Conservation (phyloP, 2,329 filamentous ascomycete species). For the Tolypocladium tropicale region DNA sequence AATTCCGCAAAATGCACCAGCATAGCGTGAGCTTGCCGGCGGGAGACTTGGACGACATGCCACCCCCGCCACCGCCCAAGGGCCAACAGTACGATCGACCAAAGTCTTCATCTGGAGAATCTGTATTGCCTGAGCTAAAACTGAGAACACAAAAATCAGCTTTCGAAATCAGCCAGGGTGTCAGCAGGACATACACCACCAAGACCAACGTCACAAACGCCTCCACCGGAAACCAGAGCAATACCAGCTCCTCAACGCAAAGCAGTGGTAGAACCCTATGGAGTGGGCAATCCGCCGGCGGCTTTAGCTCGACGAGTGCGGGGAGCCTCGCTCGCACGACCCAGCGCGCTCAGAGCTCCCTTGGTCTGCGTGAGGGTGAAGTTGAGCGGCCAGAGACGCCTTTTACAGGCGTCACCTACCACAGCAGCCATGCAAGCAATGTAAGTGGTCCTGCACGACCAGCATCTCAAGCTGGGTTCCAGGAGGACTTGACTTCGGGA, state of each 20-base stretch:
- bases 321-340: slow-evolving; percentile 81
- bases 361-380: slow-evolving; percentile 49
- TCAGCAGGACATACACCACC: slow-evolving; percentile 75
- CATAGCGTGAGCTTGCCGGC: slow-evolving; percentile 35
- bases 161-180: slow-evolving; percentile 61
- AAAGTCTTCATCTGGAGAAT: slow-evolving; percentile 46
- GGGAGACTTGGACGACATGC: slow-evolving; percentile 34
- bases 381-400: slow-evolving; percentile 49
- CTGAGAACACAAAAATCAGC: slow-evolving; percentile 61
- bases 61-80: slow-evolving; percentile 55
- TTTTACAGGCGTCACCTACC: slow-evolving; percentile 76
- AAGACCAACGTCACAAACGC: slow-evolving; percentile 78
- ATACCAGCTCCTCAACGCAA: slow-evolving; percentile 64
- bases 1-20: slow-evolving; percentile 62
- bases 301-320: slow-evolving; percentile 88
- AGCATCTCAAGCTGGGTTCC: slow-evolving; percentile 56
- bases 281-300: slow-evolving; percentile 86
- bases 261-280: slow-evolving; percentile 79
- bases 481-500: slow-evolving; percentile 55
- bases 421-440: slow-evolving; percentile 71
- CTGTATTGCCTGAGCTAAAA: slow-evolving; percentile 29
- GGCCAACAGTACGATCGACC: slow-evolving; percentile 39
- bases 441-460: slow-evolving; percentile 33
- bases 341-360: slow-evolving; percentile 51
- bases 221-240: slow-evolving; percentile 62